Evolutionary conservation across 2,329 filamentous ascomycete species (phyloP), one percentile per base, ranked within the genome.

Genomic region (Ophiostoma himal-ulmi): DNA sequence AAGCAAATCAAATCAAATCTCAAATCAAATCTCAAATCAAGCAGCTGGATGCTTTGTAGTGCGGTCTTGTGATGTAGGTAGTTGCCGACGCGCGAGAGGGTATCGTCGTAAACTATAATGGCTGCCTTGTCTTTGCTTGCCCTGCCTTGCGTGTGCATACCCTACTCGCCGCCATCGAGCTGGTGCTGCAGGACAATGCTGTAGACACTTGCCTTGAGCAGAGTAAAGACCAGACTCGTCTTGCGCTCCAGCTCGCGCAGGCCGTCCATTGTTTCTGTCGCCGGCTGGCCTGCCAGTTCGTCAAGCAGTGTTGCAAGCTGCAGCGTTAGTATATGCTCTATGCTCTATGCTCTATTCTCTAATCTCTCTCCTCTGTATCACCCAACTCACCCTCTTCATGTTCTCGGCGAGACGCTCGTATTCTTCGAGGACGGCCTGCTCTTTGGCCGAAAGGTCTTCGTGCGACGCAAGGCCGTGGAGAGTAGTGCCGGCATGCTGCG

Each of bases 131-230:
- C 30, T 30, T 30, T 30, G 30, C 30, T 30, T 30, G 30, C 30
- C 30, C 4, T 69, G 48, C 17, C 54, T 54, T 37, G 41, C 44
- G 22, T 68, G 30, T 13, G n/a, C 26, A 7, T 20, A 26, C 1
- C 30, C 75, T 82, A 81, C 74, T 84, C 84, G 67, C 87, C 91
- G 80, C 89, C 91, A 73, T 90, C 89, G 76, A 96, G 93, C 85
- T 98, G 92, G 85, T 98, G 94, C 85, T 99, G 94, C 82, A 99
- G 80, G 73, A 99, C 94, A 82, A 99, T 99, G 78, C 92, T 96
- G 82, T 99, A 99, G 74, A 99, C 95, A 80, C 94, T 98, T 22
- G 95, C 94, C 83, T 99, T 99, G 78, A 99, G 85, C 78, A 98
- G 81, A 73, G 95, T 99, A 80, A 96, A 98, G 30, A 97, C 94